A percentile compares a stretch with the other conserved stretches of the same genome.
Evolutionary conservation across 2,329 filamentous ascomycete genomes (phyloP).

Genomic region (Neophaeococcomyces mojaviensis): DNA sequence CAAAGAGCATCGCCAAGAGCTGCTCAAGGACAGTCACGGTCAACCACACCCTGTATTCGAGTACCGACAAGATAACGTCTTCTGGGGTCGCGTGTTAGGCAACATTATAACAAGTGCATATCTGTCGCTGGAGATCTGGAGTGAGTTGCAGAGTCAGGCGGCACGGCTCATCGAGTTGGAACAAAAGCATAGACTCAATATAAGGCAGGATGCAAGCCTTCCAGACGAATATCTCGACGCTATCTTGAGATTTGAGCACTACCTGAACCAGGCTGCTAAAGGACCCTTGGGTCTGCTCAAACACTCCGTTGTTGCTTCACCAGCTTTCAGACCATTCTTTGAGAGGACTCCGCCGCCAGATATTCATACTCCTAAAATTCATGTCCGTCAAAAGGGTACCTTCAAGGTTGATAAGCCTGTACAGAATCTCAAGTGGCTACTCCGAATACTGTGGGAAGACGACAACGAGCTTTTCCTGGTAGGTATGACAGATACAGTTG

Average conservation of each 20-base stretch:
- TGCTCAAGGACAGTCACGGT: constrained; percentile 35
- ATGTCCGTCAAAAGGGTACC: constrained; percentile 8
- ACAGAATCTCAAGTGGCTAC: constrained; percentile 25
- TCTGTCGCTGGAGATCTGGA: constrained; percentile 32
- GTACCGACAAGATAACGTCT: constrained; percentile 16
- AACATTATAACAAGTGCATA: constrained; percentile 29
- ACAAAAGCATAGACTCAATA: not conserved
- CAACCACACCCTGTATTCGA: constrained; percentile 14
- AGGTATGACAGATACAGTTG: constrained; percentile 33
- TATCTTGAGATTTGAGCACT: constrained; percentile 36
- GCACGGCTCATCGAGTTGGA: constrained; percentile 13
- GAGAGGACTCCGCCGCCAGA: constrained; percentile 19
- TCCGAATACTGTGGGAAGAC: constrained; percentile 34
- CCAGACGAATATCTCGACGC: constrained; percentile 34
- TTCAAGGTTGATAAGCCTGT: constrained; percentile 24
- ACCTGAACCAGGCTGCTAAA: constrained; percentile 29
- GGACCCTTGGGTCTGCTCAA: constrained; percentile 23
- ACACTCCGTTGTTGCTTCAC: constrained; percentile 32
- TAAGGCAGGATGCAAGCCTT: constrained; percentile 26
- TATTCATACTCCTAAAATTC: too few species aligned
- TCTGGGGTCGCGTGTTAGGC: constrained; percentile 37
- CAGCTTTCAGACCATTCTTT: constrained; percentile 33
- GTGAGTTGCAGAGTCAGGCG: constrained; percentile 30
- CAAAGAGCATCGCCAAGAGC: constrained; percentile 42
- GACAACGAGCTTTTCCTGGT: constrained; percentile 26